These are phyloP conservation scores for Colletotrichum nymphaeae DNA, from an alignment of 2,329 filamentous ascomycete species.

Conservation along the genomic window DNA sequence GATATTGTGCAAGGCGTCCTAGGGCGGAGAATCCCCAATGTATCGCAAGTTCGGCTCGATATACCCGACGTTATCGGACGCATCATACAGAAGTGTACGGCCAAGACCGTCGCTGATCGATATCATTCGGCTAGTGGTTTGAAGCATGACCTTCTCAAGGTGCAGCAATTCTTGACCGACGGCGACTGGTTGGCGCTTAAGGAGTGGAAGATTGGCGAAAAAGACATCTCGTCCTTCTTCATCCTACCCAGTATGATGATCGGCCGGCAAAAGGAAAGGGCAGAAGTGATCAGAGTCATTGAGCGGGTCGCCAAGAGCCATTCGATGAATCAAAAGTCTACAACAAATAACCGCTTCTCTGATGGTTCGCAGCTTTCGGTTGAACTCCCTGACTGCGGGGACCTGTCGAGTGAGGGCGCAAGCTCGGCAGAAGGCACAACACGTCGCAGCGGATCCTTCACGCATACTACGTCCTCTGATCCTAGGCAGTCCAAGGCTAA, in stretches of 20 bases:
- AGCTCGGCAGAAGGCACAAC: conserved; percentile 67
- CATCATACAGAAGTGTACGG: conserved; percentile 92
- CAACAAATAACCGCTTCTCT: conserved; percentile 57
- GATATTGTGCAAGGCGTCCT: conserved; percentile 94
- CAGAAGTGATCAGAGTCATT: conserved; percentile 78
- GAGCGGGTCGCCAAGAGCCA: conserved; percentile 80
- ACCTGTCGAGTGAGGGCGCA: conserved; percentile 69
- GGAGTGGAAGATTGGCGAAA: conserved; percentile 81
- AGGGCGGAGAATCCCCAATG: conserved; percentile 79
- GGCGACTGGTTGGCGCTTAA: conserved; percentile 79
- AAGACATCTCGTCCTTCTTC: conserved; percentile 93
- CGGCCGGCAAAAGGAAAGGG: conserved; percentile 79
- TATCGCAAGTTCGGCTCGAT: conserved; percentile 82
- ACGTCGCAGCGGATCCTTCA: conserved; percentile 61
- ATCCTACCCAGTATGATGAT: conserved; percentile 85
- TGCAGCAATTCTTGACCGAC: conserved; percentile 79
- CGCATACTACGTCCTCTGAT: conserved; percentile 57
- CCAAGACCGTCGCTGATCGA: conserved; percentile 86
- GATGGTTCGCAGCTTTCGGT: conserved; percentile 66
- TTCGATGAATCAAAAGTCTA: conserved; percentile 54
- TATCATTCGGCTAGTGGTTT: conserved; percentile 92
- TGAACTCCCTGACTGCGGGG: conserved; percentile 59
- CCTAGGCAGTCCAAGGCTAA: conserved; percentile 50
- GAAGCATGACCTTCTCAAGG: conserved; percentile 80
- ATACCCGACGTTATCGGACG: conserved; percentile 84